Evolutionary conservation across 2,329 filamentous ascomycete genomes (phyloP), one percentile per base, ranked within the genome.

Genomic region (Tolypocladium inflatum): DNA sequence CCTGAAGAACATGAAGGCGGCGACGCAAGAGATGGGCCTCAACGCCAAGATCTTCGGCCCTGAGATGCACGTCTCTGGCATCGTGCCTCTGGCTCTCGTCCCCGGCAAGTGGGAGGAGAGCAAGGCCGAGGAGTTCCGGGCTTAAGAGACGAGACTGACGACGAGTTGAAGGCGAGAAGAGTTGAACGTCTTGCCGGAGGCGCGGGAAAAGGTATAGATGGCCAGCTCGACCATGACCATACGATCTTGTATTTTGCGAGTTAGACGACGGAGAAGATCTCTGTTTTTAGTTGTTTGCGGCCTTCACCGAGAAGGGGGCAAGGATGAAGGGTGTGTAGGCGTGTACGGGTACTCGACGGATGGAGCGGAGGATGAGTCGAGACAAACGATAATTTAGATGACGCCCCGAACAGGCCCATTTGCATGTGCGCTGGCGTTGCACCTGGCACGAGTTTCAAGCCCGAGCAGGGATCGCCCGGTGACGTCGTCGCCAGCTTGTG

Each of bases 1-100:
- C 79, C 88, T 99, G 65, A 97, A 96, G 87, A 99, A 97, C 86
- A 97, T 99, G 85, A 97, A 97, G 85, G 84, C 86, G 55, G 93
- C 96, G 61, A 94, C 91, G 61, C 86, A 93, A 74, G 94, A 99
- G 81, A 85, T 99, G 60, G 90, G 90, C 67, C 84, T 99, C 64
- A 74, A 82, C 64, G 80, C 81, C 71, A 82, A 84, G 76, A 81
- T 85, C 70, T 85, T 84, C 63, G 82, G 82, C 57, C 82, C 82
- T 52, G 86, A 96, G 79, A 97, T 97, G 90, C 91, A 97, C 79
- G 93, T 99, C 69, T 93, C 88, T 56, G 94, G 94, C 74, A 97
- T 97, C 71, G 93, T 99, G 65, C 93, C 94, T 58, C 80, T 97
- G 73, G 94, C 93, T 53, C 87, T 97, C 52, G 66, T 87, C 62